Evolutionary conservation across 495 filamentous ascomycete species (phyloP).

Genomic region (Saxophila tyrrhenica): DNA sequence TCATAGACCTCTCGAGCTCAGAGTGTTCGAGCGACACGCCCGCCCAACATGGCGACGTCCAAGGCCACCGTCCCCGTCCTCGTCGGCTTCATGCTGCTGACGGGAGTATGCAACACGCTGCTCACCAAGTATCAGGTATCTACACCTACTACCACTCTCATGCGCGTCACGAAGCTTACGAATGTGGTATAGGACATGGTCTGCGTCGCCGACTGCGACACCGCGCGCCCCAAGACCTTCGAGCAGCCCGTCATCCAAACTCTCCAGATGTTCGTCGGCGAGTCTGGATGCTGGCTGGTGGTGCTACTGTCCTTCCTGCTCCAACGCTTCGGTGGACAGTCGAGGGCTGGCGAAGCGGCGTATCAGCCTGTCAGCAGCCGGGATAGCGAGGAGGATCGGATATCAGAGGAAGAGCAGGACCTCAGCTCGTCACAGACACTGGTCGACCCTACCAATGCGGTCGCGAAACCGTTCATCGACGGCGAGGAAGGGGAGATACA

Average conservation of each 20-base stretch:
- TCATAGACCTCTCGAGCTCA: too few species aligned
- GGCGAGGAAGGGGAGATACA: slow-evolving; percentile 21
- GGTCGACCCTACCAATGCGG: slow-evolving; percentile 33
- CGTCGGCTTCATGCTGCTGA: slow-evolving; percentile 84
- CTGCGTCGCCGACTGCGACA: slow-evolving; percentile 85
- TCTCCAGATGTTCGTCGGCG: slow-evolving; percentile 86
- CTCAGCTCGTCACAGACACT: slow-evolving; percentile 17
- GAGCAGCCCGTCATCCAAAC: slow-evolving; percentile 96
- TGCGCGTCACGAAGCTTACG: not conserved
- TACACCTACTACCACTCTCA: not conserved
- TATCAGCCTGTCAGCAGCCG: slow-evolving; percentile 49
- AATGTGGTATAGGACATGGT: slow-evolving; percentile 63
- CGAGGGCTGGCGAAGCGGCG: slow-evolving; percentile 32
- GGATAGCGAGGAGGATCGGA: slow-evolving; percentile 15
- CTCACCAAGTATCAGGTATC: slow-evolving; percentile 87
- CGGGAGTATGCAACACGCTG: slow-evolving; percentile 92
- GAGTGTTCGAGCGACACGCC: not conserved
- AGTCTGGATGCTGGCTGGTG: slow-evolving; percentile 86
- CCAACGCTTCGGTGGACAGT: slow-evolving; percentile 36
- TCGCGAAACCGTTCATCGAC: slow-evolving; percentile 39
- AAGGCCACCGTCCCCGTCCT: slow-evolving; percentile 54
- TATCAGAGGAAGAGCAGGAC: slow-evolving; percentile 26
- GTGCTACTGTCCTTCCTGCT: slow-evolving; percentile 56
- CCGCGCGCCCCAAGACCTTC: slow-evolving; percentile 56
- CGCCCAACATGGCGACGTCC: slow-evolving; percentile 1